Evolutionary conservation across 306 rosid species (phyloP).

Genomic region (Dalbergia cultrata): DNA sequence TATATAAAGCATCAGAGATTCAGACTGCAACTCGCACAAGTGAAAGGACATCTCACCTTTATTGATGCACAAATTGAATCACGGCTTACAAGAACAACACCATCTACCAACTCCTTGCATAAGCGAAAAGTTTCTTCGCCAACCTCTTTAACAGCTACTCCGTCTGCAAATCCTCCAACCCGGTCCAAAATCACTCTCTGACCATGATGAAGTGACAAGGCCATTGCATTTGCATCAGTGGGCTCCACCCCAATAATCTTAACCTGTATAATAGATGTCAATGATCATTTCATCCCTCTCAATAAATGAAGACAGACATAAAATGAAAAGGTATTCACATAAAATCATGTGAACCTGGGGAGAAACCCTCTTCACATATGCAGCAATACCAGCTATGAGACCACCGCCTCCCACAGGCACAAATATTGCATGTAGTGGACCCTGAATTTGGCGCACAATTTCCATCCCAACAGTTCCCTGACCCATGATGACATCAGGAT

Average conservation of each 20-base stretch:
- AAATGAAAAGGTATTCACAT: slow-evolving; percentile 8
- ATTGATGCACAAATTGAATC: slow-evolving; percentile 97
- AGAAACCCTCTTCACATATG: slow-evolving; percentile 90
- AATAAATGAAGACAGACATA: background rate
- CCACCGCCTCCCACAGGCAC: slow-evolving; percentile 99
- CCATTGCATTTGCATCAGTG: slow-evolving; percentile 94
- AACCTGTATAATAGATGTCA: slow-evolving; percentile 62
- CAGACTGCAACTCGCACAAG: slow-evolving; percentile 31
- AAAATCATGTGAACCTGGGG: slow-evolving; percentile 71
- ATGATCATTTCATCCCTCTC: slow-evolving; percentile 3
- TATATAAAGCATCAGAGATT: slow-evolving; percentile 14
- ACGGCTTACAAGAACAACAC: slow-evolving; percentile 89
- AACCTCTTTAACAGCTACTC: slow-evolving; percentile 99
- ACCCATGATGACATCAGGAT: slow-evolving; percentile 92
- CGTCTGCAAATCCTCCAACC: slow-evolving; percentile 97
- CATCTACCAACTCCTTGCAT: slow-evolving; percentile 88
- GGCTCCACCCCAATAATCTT: slow-evolving; percentile 98
- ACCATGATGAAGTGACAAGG: slow-evolving; percentile 85
- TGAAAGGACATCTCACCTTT: slow-evolving; percentile 66
- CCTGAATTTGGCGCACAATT: slow-evolving; percentile 74
- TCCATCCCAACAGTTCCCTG: slow-evolving; percentile 99
- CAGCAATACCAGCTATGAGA: slow-evolving; percentile 96
- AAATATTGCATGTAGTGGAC: slow-evolving; percentile 83
- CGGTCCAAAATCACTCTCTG: slow-evolving; percentile 81
- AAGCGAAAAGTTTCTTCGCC: slow-evolving; percentile 93